Base-by-base conservation (phyloP, 2,329 filamentous ascomycete genomes). In the Aspergillus brasiliensis region DNA sequence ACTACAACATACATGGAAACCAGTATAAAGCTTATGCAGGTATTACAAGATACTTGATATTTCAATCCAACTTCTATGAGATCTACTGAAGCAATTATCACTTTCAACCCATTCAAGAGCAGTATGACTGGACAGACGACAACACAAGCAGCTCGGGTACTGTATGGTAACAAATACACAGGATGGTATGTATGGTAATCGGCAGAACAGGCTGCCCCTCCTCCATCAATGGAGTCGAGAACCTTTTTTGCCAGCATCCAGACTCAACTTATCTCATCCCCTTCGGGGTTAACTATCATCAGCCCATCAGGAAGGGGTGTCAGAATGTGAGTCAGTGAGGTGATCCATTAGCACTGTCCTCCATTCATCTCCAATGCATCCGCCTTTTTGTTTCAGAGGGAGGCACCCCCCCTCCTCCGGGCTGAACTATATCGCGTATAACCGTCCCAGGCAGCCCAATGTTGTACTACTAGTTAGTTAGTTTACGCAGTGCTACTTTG, bases 391-490 rank as follows among this genome's bases (percentile, higher is more conserved):
- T 21, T 51, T 34, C 51, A 52, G 51, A 11, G 15, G 25, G 46
- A 49, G 15, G 25, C 25, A n/a, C 46, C 31, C 46, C 46, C 31
- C 46, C 46, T 49, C 46, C 46, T 49, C 46, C 46, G 46, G 46
- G 46, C 46, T 49, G 46, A 49, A 49, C 46, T 49, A 49, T 49
- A 49, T 49, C 46, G 46, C 31, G 31, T 34, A 34, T 34, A 34
- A 34, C 31, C 31, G 31, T 34, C 31, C 13, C 5, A 34, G 13
- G 31, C 31, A 34, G 31, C 13, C 31, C 31, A 34, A 34, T 13
- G 31, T 34, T 5, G 31, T 34, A 34, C 31, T 34, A 34, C 31
- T n/a, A n/a, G n/a, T n/a, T n/a, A n/a, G n/a, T n/a, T n/a, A n/a
- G n/a, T n/a, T n/a, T 21, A 44, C 40, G n/a, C 40, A 11, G 42